These are phyloP conservation scores for Pythium phragmiticola DNA, from an alignment of 352 stramenopile genomes.

Conservation along the genomic window DNA sequence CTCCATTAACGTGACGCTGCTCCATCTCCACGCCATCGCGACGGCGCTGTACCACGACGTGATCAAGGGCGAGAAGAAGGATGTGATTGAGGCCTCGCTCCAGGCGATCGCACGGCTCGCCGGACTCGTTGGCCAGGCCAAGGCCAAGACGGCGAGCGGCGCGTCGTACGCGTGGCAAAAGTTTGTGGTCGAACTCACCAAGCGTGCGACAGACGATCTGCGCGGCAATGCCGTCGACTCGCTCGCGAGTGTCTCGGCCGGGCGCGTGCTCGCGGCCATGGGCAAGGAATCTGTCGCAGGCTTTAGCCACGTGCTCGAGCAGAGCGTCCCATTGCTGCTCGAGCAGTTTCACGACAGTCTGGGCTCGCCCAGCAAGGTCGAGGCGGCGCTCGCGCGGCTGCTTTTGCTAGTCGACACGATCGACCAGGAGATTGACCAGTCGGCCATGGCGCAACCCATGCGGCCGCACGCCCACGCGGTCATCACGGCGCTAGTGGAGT, in stretches of 20 bases:
- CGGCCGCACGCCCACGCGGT: slow-evolving; percentile 56
- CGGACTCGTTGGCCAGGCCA: slow-evolving; percentile 60
- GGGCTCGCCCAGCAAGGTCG: slow-evolving; percentile 55
- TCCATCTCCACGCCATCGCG: slow-evolving; percentile 66
- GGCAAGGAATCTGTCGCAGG: slow-evolving; percentile 62
- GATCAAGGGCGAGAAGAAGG: slow-evolving; percentile 81
- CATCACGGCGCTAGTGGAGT: slow-evolving; percentile 59
- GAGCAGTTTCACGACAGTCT: slow-evolving; percentile 55
- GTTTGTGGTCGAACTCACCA: slow-evolving; percentile 79
- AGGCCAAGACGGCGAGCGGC: slow-evolving; percentile 48
- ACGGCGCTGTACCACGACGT: slow-evolving; percentile 81
- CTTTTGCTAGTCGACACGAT: slow-evolving; percentile 80
- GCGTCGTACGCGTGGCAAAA: slow-evolving; percentile 81
- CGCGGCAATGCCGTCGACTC: slow-evolving; percentile 74
- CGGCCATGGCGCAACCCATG: slow-evolving; percentile 66
- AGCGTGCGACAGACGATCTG: slow-evolving; percentile 63
- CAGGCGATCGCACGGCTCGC: slow-evolving; percentile 65
- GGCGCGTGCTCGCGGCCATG: slow-evolving; percentile 63
- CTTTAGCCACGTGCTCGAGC: slow-evolving; percentile 72
- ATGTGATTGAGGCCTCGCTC: slow-evolving; percentile 66
- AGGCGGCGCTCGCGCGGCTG: slow-evolving; percentile 64
- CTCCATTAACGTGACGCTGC: slow-evolving; percentile 73
- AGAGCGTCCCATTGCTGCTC: slow-evolving; percentile 58
- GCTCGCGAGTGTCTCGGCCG: slow-evolving; percentile 73
- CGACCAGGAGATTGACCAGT: slow-evolving; percentile 82